phyloP scores from a whole-genome alignment of 2,329 filamentous ascomycete species.

The Akanthomyces uredinophilus region DNA sequence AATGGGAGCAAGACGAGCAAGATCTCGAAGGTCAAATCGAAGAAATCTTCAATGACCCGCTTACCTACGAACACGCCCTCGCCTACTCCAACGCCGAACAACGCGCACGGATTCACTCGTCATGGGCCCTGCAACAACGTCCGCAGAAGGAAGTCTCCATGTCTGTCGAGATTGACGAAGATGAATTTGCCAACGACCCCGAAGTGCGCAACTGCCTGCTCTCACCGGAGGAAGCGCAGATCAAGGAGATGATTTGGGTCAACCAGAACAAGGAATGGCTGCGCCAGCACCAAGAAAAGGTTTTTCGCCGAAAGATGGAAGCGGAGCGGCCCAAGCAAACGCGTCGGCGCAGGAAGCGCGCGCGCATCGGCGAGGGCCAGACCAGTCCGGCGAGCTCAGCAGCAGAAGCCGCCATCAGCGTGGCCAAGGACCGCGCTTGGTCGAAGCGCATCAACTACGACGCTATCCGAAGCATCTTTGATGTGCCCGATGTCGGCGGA shows the following conservation, averaged over 20 bases:
- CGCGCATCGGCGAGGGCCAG: constrained; percentile 60
- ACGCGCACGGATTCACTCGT: constrained; percentile 48
- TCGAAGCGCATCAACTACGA: constrained; percentile 74
- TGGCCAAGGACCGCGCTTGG: constrained; percentile 62
- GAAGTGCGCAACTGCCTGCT: constrained; percentile 81
- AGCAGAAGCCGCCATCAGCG: constrained; percentile 62
- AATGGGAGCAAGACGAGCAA: constrained; percentile 59
- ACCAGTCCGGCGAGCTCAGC: constrained; percentile 61
- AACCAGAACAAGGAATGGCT: constrained; percentile 94
- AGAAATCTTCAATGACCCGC: constrained; percentile 60
- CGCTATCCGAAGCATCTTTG: constrained; percentile 54
- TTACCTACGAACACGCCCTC: constrained; percentile 51
- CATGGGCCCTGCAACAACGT: constrained; percentile 45
- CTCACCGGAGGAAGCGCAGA: constrained; percentile 63
- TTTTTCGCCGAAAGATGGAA: constrained; percentile 66
- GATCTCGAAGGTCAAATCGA: constrained; percentile 66
- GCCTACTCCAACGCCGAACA: constrained; percentile 54
- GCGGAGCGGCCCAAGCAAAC: constrained; percentile 52
- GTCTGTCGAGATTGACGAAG: constrained; percentile 63
- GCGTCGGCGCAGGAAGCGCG: constrained; percentile 50
- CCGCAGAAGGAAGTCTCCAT: constrained; percentile 48
- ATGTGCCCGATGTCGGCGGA: constrained; percentile 37
- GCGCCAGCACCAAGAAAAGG: constrained; percentile 77
- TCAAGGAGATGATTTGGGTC: constrained; percentile 92
- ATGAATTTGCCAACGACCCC: constrained; percentile 84